Evolutionary conservation across 2,329 filamentous ascomycete species (phyloP), one percentile per base, ranked within the genome.

Genomic region (Sporothrix sp.): DNA sequence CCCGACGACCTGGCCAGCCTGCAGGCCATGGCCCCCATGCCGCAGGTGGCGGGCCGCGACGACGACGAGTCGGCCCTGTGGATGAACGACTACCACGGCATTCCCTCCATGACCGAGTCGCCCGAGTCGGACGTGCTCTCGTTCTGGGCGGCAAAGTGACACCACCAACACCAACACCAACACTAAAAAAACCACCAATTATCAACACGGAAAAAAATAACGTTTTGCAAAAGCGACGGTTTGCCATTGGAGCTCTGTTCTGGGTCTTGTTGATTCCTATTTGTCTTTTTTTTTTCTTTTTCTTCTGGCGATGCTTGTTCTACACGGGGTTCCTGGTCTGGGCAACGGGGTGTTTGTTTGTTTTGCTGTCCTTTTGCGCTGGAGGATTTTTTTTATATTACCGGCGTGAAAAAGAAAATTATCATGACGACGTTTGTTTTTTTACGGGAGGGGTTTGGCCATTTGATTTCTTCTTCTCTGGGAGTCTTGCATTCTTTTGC

Each of bases 41-140:
- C 48, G 2, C 39, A 28, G 16, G 52, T 54, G 23, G 58, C 56
- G 36, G 18, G 54, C 1, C 44, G 58, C 21, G 54, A 62, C 9
- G 77, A 81, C 35, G 70, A 76, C 37, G 72, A 77, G 13, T 18
- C 71, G 18, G 66, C 68, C 3, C 70, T 73, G 50, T 76, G 73
- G 72, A 68, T 74, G 62, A 66, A 65, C 33, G 71, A 74, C 46
- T 74, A 72, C 58, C 54, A 58, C 28, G 59, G 59, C 42, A 49
- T 62, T 13, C 54, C 58, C 4, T 58, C 59, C 35, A 58, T 64
- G 54, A 61, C 60, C n/a, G 63, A 66, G 35, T 58, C 60, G 1
- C 56, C 64, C 4, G 65, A 67, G 20, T 57, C 55, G 21, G 61
- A 55, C 49, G 52, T 59, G 50, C 48, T 56, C 2, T 50, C 57